Percentiles rank a stretch among this genome's conserved stretches.
Conservation (phyloP, 768 basidiomycete genomes). For the Leccinum imitatum region DNA sequence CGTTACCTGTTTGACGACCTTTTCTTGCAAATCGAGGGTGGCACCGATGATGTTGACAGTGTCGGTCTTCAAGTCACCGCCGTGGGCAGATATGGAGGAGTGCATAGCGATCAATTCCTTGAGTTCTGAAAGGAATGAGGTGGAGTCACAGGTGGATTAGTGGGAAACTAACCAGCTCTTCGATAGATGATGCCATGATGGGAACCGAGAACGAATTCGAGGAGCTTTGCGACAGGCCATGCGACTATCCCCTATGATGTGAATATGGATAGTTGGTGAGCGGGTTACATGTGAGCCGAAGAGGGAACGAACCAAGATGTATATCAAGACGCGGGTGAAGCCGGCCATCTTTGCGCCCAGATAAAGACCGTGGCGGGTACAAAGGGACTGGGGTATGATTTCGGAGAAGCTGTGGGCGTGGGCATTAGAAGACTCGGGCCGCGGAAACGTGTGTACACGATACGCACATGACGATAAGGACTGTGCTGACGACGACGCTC, state of each 20-base stretch:
- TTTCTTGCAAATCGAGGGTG: slow-evolving; percentile 86
- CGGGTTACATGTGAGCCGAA: background rate
- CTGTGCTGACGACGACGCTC: slow-evolving; percentile 79
- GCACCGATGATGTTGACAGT: slow-evolving; percentile 90
- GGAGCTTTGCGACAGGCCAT: slow-evolving; percentile 84
- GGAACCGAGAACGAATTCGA: slow-evolving; percentile 73
- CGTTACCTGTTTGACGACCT: slow-evolving; percentile 65
- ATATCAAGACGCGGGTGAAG: slow-evolving; percentile 66
- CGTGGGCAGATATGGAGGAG: slow-evolving; percentile 64
- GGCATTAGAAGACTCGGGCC: background rate
- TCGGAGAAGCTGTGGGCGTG: slow-evolving; percentile 69
- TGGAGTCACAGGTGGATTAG: background rate
- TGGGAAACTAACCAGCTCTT: slow-evolving; percentile 49
- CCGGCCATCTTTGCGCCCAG: slow-evolving; percentile 86
- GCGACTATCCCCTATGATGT: slow-evolving; percentile 60
- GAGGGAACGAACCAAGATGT: slow-evolving; percentile 49
- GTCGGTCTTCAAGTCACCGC: slow-evolving; percentile 83
- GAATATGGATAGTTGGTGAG: background rate
- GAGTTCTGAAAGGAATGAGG: slow-evolving; percentile 47
- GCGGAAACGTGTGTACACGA: background rate
- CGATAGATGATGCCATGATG: slow-evolving; percentile 93
- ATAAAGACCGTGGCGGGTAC: slow-evolving; percentile 85
- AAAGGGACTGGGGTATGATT: slow-evolving; percentile 92
- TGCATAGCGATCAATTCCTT: slow-evolving; percentile 93
- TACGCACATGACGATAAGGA: slow-evolving; percentile 84